Evolutionary conservation across 1,284 basidiomycete genomes (phyloP).

Genomic region (Ganoderma meredithae): DNA sequence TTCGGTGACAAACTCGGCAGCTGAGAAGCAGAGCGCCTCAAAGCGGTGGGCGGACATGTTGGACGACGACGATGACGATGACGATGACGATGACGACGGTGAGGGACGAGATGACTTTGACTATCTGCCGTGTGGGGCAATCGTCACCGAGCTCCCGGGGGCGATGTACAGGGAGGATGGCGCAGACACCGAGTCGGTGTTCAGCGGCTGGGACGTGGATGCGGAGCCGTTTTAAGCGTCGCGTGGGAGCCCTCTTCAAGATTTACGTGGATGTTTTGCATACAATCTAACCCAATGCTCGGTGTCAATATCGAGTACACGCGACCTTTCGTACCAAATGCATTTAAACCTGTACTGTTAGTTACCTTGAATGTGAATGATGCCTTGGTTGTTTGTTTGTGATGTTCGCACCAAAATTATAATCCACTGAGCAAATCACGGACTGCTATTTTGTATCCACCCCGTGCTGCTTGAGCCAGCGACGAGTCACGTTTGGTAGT

Average conservation of each 20-base stretch:
- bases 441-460: constrained; percentile 17
- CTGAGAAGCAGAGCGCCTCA: constrained; percentile 1
- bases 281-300: not conserved
- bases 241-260: not conserved
- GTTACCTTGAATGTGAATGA: not conserved
- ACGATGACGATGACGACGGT: not conserved
- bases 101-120: not conserved
- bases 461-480: constrained; percentile 65
- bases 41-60: constrained; percentile 6
- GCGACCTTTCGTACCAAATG: no score
- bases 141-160: not conserved
- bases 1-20: not conserved
- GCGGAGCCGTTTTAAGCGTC: not conserved
- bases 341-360: not conserved
- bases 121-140: not conserved
- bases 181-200: not conserved
- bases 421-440: not conserved
- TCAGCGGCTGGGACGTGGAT: not conserved
- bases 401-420: not conserved
- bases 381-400: not conserved
- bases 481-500: constrained; percentile 55
- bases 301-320: not conserved
- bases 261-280: not conserved
- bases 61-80: not conserved
- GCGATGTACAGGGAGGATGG: not conserved